phyloP scores from a whole-genome alignment of 352 stramenopile genomes.

The Thraustochytrium striatum region DNA sequence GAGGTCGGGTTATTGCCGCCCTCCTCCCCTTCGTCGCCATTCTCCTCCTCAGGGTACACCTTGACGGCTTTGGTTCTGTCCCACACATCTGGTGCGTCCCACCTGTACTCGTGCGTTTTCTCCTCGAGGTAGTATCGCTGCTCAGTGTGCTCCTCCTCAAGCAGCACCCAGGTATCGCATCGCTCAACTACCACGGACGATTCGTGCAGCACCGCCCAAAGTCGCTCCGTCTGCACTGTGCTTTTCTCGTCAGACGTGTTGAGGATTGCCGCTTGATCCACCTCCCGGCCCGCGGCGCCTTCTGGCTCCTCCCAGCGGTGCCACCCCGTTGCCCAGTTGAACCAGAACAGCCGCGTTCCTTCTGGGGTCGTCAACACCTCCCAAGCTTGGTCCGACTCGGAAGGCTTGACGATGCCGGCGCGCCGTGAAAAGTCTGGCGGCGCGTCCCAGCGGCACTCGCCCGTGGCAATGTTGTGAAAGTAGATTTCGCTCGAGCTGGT shows the following conservation, averaged over 20 bases:
- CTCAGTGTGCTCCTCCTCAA: not conserved
- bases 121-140: not conserved
- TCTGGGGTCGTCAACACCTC: constrained; percentile 2
- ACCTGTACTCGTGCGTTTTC: not conserved
- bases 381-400: not conserved
- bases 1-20: not conserved
- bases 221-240: constrained; percentile 3
- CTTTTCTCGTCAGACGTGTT: not conserved
- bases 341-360: not conserved
- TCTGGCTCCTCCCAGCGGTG: not conserved
- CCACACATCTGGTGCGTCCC: constrained; percentile 17
- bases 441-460: constrained; percentile 27
- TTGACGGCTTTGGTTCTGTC: not conserved
- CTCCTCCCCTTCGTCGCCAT: not conserved
- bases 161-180: not conserved
- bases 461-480: not conserved
- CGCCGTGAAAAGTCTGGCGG: constrained; percentile 26
- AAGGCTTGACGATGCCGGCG: not conserved
- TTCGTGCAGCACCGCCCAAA: not conserved
- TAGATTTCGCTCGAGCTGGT: constrained; percentile 1
- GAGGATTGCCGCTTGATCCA: not conserved
- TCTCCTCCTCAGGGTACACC: not conserved
- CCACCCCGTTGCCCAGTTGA: constrained; percentile 36
- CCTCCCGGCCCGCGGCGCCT: not conserved
- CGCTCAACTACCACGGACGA: not conserved